Evolutionary conservation across 768 basidiomycete genomes (phyloP).

Genomic region (Suillus occidentalis): DNA sequence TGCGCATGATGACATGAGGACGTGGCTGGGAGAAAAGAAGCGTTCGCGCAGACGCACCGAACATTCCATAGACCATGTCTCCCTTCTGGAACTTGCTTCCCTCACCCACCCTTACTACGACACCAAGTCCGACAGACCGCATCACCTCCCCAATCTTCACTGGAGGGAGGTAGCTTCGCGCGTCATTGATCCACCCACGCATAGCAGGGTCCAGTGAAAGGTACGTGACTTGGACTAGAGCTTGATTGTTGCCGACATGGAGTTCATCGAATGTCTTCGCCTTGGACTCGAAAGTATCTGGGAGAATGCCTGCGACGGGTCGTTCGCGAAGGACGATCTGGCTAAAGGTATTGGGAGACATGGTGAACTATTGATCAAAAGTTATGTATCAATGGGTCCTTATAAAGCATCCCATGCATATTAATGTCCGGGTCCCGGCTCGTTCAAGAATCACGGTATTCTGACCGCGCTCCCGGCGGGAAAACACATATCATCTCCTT

Average conservation of each 20-base stretch:
- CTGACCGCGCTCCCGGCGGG: neutral
- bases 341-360: conserved; percentile 45
- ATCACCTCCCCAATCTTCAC: conserved; percentile 77
- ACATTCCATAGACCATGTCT: conserved; percentile 62
- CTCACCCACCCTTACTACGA: conserved; percentile 58
- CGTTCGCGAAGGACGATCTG: conserved; percentile 76
- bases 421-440: neutral
- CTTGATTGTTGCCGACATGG: conserved; percentile 51
- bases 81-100: conserved; percentile 60
- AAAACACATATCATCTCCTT: no score
- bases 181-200: conserved; percentile 78
- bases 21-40: neutral
- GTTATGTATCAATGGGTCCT: neutral
- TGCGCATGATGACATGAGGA: conserved; percentile 22
- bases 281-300: conserved; percentile 72
- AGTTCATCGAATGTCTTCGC: conserved; percentile 49
- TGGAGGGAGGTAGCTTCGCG: conserved; percentile 69
- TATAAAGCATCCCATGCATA: neutral
- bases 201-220: conserved; percentile 86
- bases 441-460: neutral
- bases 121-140: conserved; percentile 68
- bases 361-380: conserved; percentile 1
- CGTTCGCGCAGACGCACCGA: conserved; percentile 46
- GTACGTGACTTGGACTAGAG: conserved; percentile 78
- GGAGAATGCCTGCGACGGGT: conserved; percentile 65